Percentiles rank a stretch among this genome's conserved stretches.
Conservation (phyloP, 2,329 filamentous ascomycete species). For the Hymenoscyphus albidus region DNA sequence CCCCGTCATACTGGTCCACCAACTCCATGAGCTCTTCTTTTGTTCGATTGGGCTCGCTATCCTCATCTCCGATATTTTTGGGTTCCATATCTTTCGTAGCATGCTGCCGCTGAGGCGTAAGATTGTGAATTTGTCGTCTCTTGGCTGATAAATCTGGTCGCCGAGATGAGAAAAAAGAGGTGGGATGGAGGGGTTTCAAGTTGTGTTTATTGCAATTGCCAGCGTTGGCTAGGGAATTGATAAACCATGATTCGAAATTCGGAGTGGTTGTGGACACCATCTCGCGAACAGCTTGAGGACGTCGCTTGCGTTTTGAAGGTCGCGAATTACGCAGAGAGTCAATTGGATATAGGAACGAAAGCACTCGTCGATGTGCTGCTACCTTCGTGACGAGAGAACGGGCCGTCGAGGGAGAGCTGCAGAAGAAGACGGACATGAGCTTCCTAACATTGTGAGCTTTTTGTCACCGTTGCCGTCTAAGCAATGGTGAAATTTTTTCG, state of each 20-base stretch:
- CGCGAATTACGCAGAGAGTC: slow-evolving; percentile 15
- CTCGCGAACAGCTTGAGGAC: slow-evolving; percentile 4
- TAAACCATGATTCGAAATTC: slow-evolving; percentile 35
- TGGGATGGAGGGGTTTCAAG: slow-evolving; percentile 15
- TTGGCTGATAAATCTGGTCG: slow-evolving; percentile 17
- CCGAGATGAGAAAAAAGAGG: slow-evolving; percentile 23
- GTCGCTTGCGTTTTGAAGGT: slow-evolving; percentile 2
- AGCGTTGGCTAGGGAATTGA: slow-evolving; percentile 32
- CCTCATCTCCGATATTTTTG: background rate
- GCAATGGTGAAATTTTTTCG: slow-evolving; percentile 22
- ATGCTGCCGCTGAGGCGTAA: slow-evolving; percentile 18
- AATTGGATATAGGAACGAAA: slow-evolving; percentile 33
- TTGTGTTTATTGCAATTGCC: slow-evolving; percentile 30
- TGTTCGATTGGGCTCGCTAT: slow-evolving; percentile 23
- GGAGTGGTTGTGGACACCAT: slow-evolving; percentile 15
- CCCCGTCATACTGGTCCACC: slow-evolving; percentile 47
- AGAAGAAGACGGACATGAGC: slow-evolving; percentile 61
- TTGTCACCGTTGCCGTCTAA: slow-evolving; percentile 24
- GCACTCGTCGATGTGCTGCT: slow-evolving; percentile 34
- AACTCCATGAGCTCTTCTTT: slow-evolving; percentile 49
- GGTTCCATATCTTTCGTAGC: slow-evolving; percentile 14
- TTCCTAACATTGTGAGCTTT: slow-evolving; percentile 53
- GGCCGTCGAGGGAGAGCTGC: slow-evolving; percentile 46
- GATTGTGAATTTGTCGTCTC: slow-evolving; percentile 8
- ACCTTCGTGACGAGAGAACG: slow-evolving; percentile 46